These are phyloP conservation scores for Ogataea siamensis DNA, from an alignment of 805 yeast genomes.

Conservation along the genomic window DNA sequence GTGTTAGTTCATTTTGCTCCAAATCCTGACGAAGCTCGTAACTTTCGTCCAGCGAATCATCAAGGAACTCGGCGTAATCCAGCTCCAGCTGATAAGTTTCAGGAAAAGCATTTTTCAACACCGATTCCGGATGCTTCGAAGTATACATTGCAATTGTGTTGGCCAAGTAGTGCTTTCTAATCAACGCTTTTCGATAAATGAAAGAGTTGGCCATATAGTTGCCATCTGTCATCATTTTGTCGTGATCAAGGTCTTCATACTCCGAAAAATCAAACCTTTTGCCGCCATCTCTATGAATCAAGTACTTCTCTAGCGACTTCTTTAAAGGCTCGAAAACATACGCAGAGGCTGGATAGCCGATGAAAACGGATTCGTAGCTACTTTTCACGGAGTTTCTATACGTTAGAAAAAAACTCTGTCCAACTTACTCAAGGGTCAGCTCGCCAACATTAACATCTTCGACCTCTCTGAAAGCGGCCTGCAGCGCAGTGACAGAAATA, in stretches of 20 bases:
- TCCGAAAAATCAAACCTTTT: slow-evolving; percentile 79
- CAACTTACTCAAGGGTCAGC: slow-evolving; percentile 46
- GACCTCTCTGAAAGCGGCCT: slow-evolving; percentile 66
- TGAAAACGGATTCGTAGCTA: slow-evolving; percentile 5
- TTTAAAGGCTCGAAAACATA: slow-evolving; percentile 45
- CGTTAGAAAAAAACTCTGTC: slow-evolving; percentile 7
- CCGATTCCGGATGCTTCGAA: slow-evolving; percentile 71
- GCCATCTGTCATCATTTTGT: slow-evolving; percentile 43
- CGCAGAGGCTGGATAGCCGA: slow-evolving; percentile 17
- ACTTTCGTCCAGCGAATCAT: slow-evolving; percentile 89
- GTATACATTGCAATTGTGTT: slow-evolving; percentile 73
- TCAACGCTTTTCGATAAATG: slow-evolving; percentile 84
- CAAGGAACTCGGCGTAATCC: slow-evolving; percentile 94
- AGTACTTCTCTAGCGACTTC: slow-evolving; percentile 33
- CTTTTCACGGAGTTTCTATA: slow-evolving; percentile 9
- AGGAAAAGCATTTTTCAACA: slow-evolving; percentile 62
- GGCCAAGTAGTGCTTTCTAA: slow-evolving; percentile 86
- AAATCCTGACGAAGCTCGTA: slow-evolving; percentile 84
- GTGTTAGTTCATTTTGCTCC: slow-evolving; percentile 41
- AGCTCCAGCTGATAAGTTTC: slow-evolving; percentile 78
- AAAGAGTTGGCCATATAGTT: slow-evolving; percentile 74
- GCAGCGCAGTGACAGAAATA: slow-evolving; percentile 65
- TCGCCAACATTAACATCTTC: slow-evolving; percentile 52
- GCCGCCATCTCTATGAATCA: slow-evolving; percentile 10
- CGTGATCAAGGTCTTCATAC: slow-evolving; percentile 84